Base-by-base conservation (phyloP, 140 eudicot genomes). In the Anethum foeniculum region DNA sequence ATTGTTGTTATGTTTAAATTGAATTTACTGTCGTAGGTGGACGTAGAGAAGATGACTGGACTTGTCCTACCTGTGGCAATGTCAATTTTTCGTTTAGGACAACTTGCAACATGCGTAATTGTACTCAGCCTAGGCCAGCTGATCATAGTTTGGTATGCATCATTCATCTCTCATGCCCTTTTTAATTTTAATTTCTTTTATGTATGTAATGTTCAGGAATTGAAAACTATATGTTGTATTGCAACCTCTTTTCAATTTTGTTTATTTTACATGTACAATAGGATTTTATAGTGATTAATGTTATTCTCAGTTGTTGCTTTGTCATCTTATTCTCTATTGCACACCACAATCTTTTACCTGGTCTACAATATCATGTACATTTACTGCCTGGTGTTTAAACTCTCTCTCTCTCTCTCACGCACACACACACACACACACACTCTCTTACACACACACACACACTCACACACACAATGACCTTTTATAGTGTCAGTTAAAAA, bases 41-140 rank as follows among this genome's bases (percentile, higher is more conserved):
- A 38, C 94, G 97, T 48, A 90, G 97, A 81, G 98, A 94, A 86
- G 98, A 94, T 85, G 98, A 94, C 82, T 92, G 98, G 98, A 94
- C 97, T 74, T 94, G 98, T 80, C 95, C 98, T 43, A 88, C 96
- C 83, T 94, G 97, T 85, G 98, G 97, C 68, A 94, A 94, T 86
- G 97, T 92, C 84, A 94, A 92, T 77, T 94, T 94, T 64, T 94
- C 98, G 6, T 94, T 94, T 54, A 84, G 98, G 84, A 94, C 98
- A 76, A 94, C 95, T 48, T 94, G 98, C 85, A 94, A 94, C 58
- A 94, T 94, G 98, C 97, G 98, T 18, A 94, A 89, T 85, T 94
- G 98, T 81, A 92, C 98, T 10, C 98, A 94, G 82, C 91, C 98
- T 46, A 90, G 98, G 78, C 98, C 98, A 80, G 97, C 98, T 84